Percentiles rank a stretch among this genome's conserved stretches.
Conservation (phyloP, 2,329 filamentous ascomycete genomes). For the Cordyceps cateniannulata region DNA sequence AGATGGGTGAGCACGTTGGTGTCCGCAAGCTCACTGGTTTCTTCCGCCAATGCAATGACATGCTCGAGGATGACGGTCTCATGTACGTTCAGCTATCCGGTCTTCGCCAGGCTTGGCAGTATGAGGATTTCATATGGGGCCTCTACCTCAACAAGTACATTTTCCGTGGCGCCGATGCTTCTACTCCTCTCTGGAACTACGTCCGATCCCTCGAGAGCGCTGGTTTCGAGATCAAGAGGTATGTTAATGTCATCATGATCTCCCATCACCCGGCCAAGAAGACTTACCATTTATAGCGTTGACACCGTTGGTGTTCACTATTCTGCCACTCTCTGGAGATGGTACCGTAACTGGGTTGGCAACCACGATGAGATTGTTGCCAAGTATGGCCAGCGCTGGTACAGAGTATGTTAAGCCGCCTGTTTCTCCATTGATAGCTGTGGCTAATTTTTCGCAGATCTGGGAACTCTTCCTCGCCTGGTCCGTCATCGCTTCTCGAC, state of each 20-base stretch:
- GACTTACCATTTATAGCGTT: conserved; percentile 35
- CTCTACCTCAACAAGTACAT: conserved; percentile 99
- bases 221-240: conserved; percentile 67
- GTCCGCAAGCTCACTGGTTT: conserved; percentile 80
- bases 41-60: conserved; percentile 80
- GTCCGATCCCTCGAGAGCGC: conserved; percentile 75
- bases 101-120: conserved; percentile 92
- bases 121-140: conserved; percentile 96
- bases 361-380: conserved; percentile 88
- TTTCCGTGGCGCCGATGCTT: conserved; percentile 95
- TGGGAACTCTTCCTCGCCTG: conserved; percentile 90
- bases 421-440: background rate
- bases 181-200: conserved; percentile 84
- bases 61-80: conserved; percentile 92
- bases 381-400: conserved; percentile 96
- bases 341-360: conserved; percentile 97
- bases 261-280: background rate
- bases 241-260: background rate
- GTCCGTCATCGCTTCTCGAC: conserved; percentile 76
- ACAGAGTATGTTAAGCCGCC: conserved; percentile 59
- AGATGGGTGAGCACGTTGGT: conserved; percentile 99
- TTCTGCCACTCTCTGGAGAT: conserved; percentile 91
- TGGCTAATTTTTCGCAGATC: conserved; percentile 47
- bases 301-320: conserved; percentile 97
- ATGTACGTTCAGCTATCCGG: conserved; percentile 97